A percentile compares a stretch with the other conserved stretches of the same genome.
Conservation (phyloP, 140 eudicot species). For the Cichorium intybus region DNA sequence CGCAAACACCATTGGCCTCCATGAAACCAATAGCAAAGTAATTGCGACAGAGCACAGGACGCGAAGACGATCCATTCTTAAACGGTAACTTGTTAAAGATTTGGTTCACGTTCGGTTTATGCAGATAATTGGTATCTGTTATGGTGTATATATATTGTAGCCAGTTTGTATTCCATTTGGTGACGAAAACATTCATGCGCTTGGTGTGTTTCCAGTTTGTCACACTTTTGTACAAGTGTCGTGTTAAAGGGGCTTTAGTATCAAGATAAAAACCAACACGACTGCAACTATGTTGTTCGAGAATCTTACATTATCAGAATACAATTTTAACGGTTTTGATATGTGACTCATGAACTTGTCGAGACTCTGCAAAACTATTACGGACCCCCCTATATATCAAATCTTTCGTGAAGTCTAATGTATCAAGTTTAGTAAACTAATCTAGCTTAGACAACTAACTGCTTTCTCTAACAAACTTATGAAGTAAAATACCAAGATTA, state of each 20-base stretch:
- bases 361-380: too few relatives aligned
- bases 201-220: slow-evolving; percentile 14
- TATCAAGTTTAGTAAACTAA: too few relatives aligned
- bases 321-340: too few relatives aligned
- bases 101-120: not conserved
- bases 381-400: too few relatives aligned
- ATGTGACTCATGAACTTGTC: too few relatives aligned
- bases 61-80: slow-evolving; percentile 7
- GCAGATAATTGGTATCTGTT: not conserved
- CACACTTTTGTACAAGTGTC: not conserved
- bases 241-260: not conserved
- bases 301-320: too few relatives aligned
- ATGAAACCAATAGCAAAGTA: slow-evolving; percentile 20
- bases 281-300: too few relatives aligned
- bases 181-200: slow-evolving; percentile 25
- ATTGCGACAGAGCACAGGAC: not conserved
- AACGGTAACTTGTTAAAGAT: not conserved
- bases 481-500: too few relatives aligned
- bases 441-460: too few relatives aligned
- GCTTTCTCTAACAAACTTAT: too few relatives aligned
- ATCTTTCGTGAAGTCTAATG: too few relatives aligned
- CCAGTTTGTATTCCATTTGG: slow-evolving; percentile 11
- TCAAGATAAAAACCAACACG: not conserved
- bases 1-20: slow-evolving; percentile 16
- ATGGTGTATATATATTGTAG: not conserved